Conservation (phyloP, 2,329 filamentous ascomycete genomes). For the Phaeosphaeria sp. region DNA sequence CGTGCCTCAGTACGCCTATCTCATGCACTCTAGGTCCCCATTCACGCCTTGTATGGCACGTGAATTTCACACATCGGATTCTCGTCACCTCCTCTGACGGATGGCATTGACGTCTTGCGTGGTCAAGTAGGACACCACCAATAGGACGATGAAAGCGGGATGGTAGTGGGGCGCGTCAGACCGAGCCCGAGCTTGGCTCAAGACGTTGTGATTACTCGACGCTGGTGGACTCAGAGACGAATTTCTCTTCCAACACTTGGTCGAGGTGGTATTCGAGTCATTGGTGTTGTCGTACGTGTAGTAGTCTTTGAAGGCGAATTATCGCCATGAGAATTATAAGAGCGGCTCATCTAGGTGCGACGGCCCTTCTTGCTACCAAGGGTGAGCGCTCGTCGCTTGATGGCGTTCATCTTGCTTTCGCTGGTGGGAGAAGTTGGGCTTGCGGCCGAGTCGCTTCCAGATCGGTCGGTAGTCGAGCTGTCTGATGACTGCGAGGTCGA, state of each 20-base stretch:
- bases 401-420: slow-evolving; percentile 30
- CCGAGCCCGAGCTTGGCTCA: not conserved
- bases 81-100: no score
- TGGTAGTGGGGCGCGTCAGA: not conserved
- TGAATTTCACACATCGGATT: no score
- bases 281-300: slow-evolving; percentile 4
- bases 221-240: not conserved
- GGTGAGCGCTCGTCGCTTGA: slow-evolving; percentile 35
- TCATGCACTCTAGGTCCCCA: no score
- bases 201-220: not conserved
- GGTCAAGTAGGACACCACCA: no score
- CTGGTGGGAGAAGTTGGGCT: slow-evolving; percentile 37
- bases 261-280: slow-evolving; percentile 20
- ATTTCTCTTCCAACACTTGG: slow-evolving; percentile 41
- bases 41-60: no score
- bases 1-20: no score
- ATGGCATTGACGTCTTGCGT: no score
- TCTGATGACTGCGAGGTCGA: slow-evolving; percentile 42
- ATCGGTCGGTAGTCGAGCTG: slow-evolving; percentile 29
- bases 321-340: not conserved
- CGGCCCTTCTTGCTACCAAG: slow-evolving; percentile 44
- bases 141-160: no score
- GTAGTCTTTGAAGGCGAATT: not conserved
- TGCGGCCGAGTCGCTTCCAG: slow-evolving; percentile 29
- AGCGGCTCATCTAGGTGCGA: slow-evolving; percentile 18